Percentiles rank a stretch among this genome's conserved stretches.
These are phyloP conservation scores for Trifolium pratense DNA, from an alignment of 306 rosid species.

Conservation along the genomic window DNA sequence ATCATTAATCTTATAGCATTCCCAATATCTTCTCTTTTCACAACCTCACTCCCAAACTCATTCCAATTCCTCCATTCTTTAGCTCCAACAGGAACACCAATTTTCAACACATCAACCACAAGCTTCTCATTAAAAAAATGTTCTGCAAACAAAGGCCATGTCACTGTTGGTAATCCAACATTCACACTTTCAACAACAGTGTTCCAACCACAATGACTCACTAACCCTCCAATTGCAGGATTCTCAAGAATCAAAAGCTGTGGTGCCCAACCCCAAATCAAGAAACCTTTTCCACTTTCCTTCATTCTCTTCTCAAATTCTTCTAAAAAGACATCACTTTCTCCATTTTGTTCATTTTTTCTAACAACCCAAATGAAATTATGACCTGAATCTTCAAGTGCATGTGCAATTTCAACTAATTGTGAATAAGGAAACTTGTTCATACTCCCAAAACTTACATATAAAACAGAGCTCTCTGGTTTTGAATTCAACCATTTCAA, in stretches of 20 bases:
- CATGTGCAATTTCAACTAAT: conserved; percentile 41
- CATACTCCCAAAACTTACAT: conserved; percentile 47
- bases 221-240: conserved; percentile 41
- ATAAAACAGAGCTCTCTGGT: conserved; percentile 34
- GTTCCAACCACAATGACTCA: conserved; percentile 49
- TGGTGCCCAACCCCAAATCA: conserved; percentile 52
- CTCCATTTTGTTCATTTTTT: conserved; percentile 21
- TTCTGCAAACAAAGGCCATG: conserved; percentile 52
- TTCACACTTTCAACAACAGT: conserved; percentile 43
- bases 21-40: conserved; percentile 39
- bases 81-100: conserved; percentile 47
- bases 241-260: conserved; percentile 42
- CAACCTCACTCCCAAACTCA: conserved; percentile 35
- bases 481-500: conserved; percentile 46
- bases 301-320: conserved; percentile 42
- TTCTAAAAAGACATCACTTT: conserved; percentile 21
- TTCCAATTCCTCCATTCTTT: conserved; percentile 48
- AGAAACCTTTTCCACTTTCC: conserved; percentile 20
- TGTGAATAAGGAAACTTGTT: conserved; percentile 39
- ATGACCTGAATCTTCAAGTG: conserved; percentile 36
- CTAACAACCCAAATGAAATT: conserved; percentile 45
- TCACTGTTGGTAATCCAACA: conserved; percentile 46
- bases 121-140: conserved; percentile 46
- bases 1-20: conserved; percentile 37
- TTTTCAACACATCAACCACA: conserved; percentile 44